Evolutionary conservation across 345 rosid genomes (phyloP), one percentile per base, ranked within the genome.

Genomic region (Eucalyptus viminalis): DNA sequence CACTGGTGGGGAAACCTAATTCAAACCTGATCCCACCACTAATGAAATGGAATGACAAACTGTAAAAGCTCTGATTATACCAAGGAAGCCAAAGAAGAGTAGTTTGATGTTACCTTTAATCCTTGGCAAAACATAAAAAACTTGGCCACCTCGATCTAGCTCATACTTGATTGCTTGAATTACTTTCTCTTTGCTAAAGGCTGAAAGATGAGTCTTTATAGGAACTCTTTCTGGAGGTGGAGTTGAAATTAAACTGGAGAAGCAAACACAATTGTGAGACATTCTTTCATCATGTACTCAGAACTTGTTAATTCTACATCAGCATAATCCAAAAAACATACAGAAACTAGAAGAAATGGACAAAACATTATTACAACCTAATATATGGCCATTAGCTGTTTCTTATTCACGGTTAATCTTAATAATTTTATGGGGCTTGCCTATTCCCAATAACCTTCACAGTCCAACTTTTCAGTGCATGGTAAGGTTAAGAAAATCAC

Each of bases 201-300:
- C 94, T 37, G 96, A 94, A 92, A 97, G 97, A 94, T 92, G 94
- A 86, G 98, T 97, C 94, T 90, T 96, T 93, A 97, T 97, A 88
- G 99, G 99, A 94, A 97, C 96, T 93, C 99, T 95, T 93, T 97
- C 99, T 56, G 99, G 99, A 76, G 99, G 99, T 76, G 99, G 98
- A 85, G 99, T 97, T 88, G 98, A 92, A 91, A 97, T 97, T 90
- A 97, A 94, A 93, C 99, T 97, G 95, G 89, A 92, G 91, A 89
- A 67, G 87, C 86, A 89, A 45, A 85, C 43, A 76, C 37, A 87
- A 88, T 86, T 69, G n/a, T 47, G 11, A 86, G 72, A 40, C 54
- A 88, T 69, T 29, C 44, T 80, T 58, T 62, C 24, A 87, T 43
- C 80, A 43, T 25, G 43, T 56, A 47, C 24, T 65, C 80, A 53